Evolutionary conservation across 2,329 filamentous ascomycete genomes (phyloP), one percentile per base, ranked within the genome.

Genomic region (Epichloe gansuensis): DNA sequence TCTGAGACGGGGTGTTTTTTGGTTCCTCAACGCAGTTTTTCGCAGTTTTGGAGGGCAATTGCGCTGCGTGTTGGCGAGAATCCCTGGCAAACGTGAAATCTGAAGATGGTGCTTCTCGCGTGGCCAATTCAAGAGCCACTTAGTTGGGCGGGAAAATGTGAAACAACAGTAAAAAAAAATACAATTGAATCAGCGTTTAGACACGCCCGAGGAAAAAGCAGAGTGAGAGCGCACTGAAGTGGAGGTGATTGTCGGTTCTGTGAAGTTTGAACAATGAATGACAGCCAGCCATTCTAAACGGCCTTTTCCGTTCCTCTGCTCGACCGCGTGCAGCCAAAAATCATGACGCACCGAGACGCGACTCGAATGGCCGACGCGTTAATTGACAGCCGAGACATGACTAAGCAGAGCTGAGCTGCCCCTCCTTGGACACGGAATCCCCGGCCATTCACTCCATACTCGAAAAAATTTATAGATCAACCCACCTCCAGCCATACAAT

Each of bases 291-390:
- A 21, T 39, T 21, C 13, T 21, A 17, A 21, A 21, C 17, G 17
- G 17, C 17, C 17, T 2, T 21, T 21, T 21, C 17, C 17, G 2
- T 21, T 25, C 9, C 36, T 15, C 6, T 12, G 34, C 23, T n/a
- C 15, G 27, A 6, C 12, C 43, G 50, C 39, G 39, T 35, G 55
- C 50, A 36, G 25, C 38, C 49, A 56, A 56, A 49, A 59, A 51
- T 58, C 55, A 60, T 60, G 62, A 61, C 55, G 55, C 57, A 57
- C 21, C 34, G 52, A 54, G 55, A 69, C 67, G 65, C 67, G 67
- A 68, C 60, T 59, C 51, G 46, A 57, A 52, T 62, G 58, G 31
- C 23, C 15, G 38, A 41, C 47, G 50, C 53, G 53, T 51, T 46
- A 34, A 54, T 47, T 38, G 39, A 39, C 31, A 15, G 40, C 15